Evolutionary conservation across 345 rosid species (phyloP), one percentile per base, ranked within the genome.

Genomic region (Triadica sebifera): DNA sequence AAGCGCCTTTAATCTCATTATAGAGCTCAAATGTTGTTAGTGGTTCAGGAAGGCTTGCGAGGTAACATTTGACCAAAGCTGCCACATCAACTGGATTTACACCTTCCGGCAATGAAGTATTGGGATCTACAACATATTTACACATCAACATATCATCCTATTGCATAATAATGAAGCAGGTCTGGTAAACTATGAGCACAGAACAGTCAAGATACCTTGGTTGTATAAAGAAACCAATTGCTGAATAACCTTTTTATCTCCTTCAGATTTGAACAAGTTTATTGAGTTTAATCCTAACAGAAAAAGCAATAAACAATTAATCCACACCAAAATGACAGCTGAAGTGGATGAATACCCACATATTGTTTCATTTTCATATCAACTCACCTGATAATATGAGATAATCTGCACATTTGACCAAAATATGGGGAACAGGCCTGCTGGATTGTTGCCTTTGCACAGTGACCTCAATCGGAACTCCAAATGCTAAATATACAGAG

Each of bases 11-110:
- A 60, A 92, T 87, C 76, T 89, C 95, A 55, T 86, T 82, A 52
- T 94, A 90, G 71, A 88, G 93, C 81, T 89, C 93, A 80, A 87
- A 89, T 29, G 97, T 91, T 58, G 90, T 87, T 62, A 94, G 82
- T 20, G 98, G 97, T 77, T 85, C 89, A 1, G 97, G 97, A 86
- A 94, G 97, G 82, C 98, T 94, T 20, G 97, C 93, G 57, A 94
- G 92, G 80, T 91, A 94, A 79, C 83, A 94, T 77, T 94, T 94
- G 75, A 81, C 70, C 22, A 94, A 85, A 67, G 87, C 89, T 20
- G 98, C 97, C 20, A 89, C 89, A 77, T 89, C 93, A 82, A 85
- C 55, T 65, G 97, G 87, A 81, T 82, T 89, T 71, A 88, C 58
- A 34, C 93, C 93, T 79, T 92, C 98, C 6, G 95, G 97, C 77